Conservation (phyloP, 2,329 filamentous ascomycete species). For the Ciborinia camelliae region DNA sequence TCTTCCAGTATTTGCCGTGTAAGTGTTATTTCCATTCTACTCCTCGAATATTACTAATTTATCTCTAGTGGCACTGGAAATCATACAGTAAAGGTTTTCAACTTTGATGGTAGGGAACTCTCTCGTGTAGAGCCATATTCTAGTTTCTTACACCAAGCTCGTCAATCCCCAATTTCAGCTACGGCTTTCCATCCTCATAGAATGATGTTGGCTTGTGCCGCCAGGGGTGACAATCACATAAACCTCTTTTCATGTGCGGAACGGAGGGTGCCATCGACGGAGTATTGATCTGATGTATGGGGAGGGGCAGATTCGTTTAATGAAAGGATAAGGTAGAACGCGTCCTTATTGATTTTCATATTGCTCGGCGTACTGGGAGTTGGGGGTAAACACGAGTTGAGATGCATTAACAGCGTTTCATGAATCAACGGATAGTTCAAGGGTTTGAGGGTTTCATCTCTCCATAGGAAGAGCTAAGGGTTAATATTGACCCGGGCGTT, state of each 20-base stretch:
- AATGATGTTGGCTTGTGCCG: slow-evolving; percentile 84
- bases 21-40: slow-evolving; percentile 46
- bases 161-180: slow-evolving; percentile 76
- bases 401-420: slow-evolving; percentile 5
- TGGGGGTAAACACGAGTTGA: background rate
- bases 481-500: background rate
- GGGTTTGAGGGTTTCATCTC: background rate
- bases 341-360: slow-evolving; percentile 15
- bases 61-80: slow-evolving; percentile 74
- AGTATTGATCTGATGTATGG: slow-evolving; percentile 5
- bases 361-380: slow-evolving; percentile 19
- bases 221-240: slow-evolving; percentile 82
- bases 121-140: slow-evolving; percentile 87
- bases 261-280: slow-evolving; percentile 12
- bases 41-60: background rate
- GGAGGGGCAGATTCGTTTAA: background rate
- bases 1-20: slow-evolving; percentile 91
- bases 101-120: slow-evolving; percentile 75
- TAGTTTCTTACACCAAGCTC: slow-evolving; percentile 78
- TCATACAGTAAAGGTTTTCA: slow-evolving; percentile 88
- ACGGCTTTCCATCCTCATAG: slow-evolving; percentile 95
- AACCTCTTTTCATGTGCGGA: slow-evolving; percentile 77
- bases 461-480: background rate
- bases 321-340: background rate
- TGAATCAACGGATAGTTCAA: background rate